Evolutionary conservation across 768 basidiomycete genomes (phyloP).

Genomic region (Tylopilus balloui): DNA sequence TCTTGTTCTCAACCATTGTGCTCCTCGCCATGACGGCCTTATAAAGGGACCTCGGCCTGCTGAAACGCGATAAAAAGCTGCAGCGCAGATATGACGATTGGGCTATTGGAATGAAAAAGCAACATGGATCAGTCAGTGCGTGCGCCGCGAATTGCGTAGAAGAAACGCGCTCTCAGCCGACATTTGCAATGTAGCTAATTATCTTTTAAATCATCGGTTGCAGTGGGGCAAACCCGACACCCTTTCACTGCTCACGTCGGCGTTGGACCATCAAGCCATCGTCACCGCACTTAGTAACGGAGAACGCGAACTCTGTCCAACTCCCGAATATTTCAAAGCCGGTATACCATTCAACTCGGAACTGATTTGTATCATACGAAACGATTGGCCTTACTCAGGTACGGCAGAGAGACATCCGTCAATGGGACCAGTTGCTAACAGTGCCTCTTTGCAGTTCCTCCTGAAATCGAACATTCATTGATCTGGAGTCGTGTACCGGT

Average conservation of each 20-base stretch:
- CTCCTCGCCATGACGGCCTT: neutral
- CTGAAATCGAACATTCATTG: conserved; percentile 67
- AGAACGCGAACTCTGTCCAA: neutral
- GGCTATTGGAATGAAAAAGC: conserved; percentile 46
- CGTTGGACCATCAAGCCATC: conserved; percentile 37
- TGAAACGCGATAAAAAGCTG: conserved; percentile 68
- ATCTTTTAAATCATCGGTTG: conserved; percentile 62
- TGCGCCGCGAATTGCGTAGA: neutral
- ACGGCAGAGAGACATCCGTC: conserved; percentile 19
- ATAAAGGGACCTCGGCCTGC: conserved; percentile 73
- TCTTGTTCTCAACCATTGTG: neutral
- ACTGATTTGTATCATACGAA: conserved; percentile 66
- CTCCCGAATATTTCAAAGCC: conserved; percentile 60
- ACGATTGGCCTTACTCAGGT: conserved; percentile 91
- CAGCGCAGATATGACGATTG: conserved; percentile 66
- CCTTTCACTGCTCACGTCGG: conserved; percentile 54
- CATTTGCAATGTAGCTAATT: conserved; percentile 48
- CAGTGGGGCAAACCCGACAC: conserved; percentile 74
- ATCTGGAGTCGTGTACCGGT: conserved; percentile 78
- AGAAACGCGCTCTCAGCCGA: neutral
- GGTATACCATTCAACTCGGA: conserved; percentile 47
- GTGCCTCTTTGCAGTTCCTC: conserved; percentile 45
- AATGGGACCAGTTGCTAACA: neutral
- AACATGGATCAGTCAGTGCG: conserved; percentile 67
- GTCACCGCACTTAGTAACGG: conserved; percentile 10